Base-by-base conservation (phyloP, 2,329 filamentous ascomycete species). In the Alternaria rosae region DNA sequence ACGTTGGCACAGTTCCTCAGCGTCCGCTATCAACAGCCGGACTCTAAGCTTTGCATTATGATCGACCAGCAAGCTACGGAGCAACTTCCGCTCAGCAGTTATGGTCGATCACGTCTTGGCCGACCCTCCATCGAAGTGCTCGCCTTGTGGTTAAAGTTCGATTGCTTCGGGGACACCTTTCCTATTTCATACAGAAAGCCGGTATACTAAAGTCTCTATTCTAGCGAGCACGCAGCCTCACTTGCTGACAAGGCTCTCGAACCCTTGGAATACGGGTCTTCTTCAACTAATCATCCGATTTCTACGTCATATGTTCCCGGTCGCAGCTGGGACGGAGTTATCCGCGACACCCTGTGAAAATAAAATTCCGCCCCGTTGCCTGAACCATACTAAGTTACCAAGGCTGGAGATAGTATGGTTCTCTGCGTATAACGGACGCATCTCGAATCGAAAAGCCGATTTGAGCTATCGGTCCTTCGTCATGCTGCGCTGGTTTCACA, bases 141-240 rank as follows among this genome's bases (percentile, higher is more conserved):
- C 43, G 54, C 54, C 20, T 47, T 47, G 35, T 45, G 11, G 44
- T 57, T 57, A 57, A 57, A 38, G 45, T 61, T 57, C 15, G 30
- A 48, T 38, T 25, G 30, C 30, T 3, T 42, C 20, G 23, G 44
- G 17, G 41, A 35, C 30, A 32, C 35, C 41, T 61, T 30, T 17
- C 35, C 30, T 38, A 9, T 41, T 57, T 15, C 38, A 57, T 44
- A 42, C 45, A 42, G 43, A 42, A 32, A 38, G 23, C 41, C 35
- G 28, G 23, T 45, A 45, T 51, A 55, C 58, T 32, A 52, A 25
- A 47, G 23, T 26, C n/a, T 20, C 25, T 35, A n/a, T 26, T 23
- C n/a, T 35, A 48, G 30, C 41, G 32, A 15, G 12, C 51, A 17
- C 10, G 20, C 32, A 59, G 32, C 51, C 30, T 55, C 51, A 48